Percentiles rank a stretch among this genome's conserved stretches.
phyloP scores from a whole-genome alignment of 257 asterid species.

The Primulina huaijiensis region DNA sequence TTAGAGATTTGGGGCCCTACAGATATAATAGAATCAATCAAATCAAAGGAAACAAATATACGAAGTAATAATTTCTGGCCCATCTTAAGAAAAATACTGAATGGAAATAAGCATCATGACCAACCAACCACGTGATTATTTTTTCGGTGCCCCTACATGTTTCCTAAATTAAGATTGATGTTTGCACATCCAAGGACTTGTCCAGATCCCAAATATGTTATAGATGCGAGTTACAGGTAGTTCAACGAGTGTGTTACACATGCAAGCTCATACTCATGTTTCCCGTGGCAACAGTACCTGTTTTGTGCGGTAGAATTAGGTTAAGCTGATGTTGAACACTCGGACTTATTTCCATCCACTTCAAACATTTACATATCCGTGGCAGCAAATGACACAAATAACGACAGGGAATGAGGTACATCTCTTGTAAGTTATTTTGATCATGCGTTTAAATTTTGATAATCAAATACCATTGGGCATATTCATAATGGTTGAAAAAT shows the following conservation, averaged over 20 bases:
- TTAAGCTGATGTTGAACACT: neutral
- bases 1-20: conserved; percentile 41
- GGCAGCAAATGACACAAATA: neutral
- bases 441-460: neutral
- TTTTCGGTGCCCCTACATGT: neutral
- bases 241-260: conserved; percentile 9
- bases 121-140: conserved; percentile 1
- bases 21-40: conserved; percentile 19
- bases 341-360: neutral
- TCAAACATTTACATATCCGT: conserved; percentile 3
- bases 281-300: conserved; percentile 7
- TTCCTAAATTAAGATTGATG: neutral
- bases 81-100: neutral
- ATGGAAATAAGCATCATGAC: conserved; percentile 13
- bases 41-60: conserved; percentile 19
- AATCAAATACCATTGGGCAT: neutral
- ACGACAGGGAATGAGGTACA: neutral
- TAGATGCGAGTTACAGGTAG: conserved; percentile 4
- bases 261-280: conserved; percentile 21
- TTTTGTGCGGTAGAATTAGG: neutral
- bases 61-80: conserved; percentile 3
- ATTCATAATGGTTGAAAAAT: neutral
- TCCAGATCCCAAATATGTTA: conserved; percentile 11
- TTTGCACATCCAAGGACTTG: neutral
- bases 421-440: conserved; percentile 11